phyloP scores from a whole-genome alignment of 169 alveolate genomes.

The Cryptosporidium xiaoi region DNA sequence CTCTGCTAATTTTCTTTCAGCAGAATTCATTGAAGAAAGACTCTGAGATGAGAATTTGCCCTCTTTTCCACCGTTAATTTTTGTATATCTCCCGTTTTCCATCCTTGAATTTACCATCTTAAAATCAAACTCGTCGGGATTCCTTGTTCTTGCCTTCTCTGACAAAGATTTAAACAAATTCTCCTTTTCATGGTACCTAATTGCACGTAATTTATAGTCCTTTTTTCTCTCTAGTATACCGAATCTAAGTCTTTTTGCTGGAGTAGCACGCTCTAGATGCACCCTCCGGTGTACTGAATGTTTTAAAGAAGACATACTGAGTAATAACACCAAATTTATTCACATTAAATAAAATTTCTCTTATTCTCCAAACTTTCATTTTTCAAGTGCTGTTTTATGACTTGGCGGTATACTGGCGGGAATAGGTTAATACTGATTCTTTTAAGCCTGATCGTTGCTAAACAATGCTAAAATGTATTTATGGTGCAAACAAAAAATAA shows the following conservation, averaged over 20 bases:
- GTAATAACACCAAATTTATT: background rate
- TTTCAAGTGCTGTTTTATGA: too few species aligned
- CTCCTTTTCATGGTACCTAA: slow-evolving; percentile 70
- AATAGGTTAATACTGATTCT: too few species aligned
- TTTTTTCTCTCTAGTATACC: slow-evolving; percentile 61
- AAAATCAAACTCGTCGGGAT: slow-evolving; percentile 71
- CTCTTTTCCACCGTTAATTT: background rate
- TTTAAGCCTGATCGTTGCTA: too few species aligned
- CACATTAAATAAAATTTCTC: too few species aligned
- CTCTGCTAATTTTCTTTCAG: slow-evolving; percentile 44
- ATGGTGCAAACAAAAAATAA: too few species aligned
- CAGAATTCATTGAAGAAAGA: background rate
- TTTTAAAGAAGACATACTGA: slow-evolving; percentile 58
- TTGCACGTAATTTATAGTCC: slow-evolving; percentile 68
- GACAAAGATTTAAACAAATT: slow-evolving; percentile 38
- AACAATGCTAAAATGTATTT: too few species aligned
- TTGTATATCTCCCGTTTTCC: slow-evolving; percentile 53
- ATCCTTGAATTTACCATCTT: slow-evolving; percentile 58
- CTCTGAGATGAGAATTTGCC: background rate
- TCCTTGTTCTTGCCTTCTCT: slow-evolving; percentile 70
- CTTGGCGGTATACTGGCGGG: too few species aligned
- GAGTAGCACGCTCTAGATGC: slow-evolving; percentile 71
- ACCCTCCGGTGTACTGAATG: slow-evolving; percentile 71
- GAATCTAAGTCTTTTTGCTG: slow-evolving; percentile 49
- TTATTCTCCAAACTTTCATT: too few species aligned